Percentiles rank a stretch among this genome's conserved stretches.
These are phyloP conservation scores for Spathaspora jeffriesii DNA, from an alignment of 1,139 yeast genomes.

Conservation along the genomic window DNA sequence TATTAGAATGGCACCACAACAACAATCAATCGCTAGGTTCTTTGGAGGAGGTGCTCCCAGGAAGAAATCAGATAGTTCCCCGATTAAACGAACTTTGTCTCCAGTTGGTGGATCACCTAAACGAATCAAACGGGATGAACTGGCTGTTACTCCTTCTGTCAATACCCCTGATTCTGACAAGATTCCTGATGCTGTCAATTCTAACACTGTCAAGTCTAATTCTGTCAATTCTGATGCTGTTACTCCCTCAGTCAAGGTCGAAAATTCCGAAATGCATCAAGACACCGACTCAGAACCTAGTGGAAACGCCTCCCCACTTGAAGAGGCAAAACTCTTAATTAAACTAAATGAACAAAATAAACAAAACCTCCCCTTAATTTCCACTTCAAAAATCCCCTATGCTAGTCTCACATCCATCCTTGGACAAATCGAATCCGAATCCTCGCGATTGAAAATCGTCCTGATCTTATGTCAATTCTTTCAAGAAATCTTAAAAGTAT, in stretches of 20 bases:
- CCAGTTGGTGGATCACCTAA: not conserved
- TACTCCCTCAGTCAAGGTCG: conserved; percentile 4
- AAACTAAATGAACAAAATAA: conserved; percentile 21
- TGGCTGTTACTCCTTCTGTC: too few relatives aligned
- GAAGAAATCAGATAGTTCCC: not conserved
- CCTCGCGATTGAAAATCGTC: conserved; percentile 81
- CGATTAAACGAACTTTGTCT: not conserved
- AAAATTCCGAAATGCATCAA: conserved; percentile 4
- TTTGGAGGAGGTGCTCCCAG: conserved; percentile 19
- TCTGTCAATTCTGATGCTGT: not conserved
- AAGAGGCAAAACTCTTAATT: conserved; percentile 26
- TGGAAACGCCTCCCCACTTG: conserved; percentile 6
- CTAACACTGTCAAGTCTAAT: not conserved
- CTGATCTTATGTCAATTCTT: conserved; percentile 74
- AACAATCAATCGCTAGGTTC: conserved; percentile 37
- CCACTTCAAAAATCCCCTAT: conserved; percentile 51
- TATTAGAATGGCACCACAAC: conserved; percentile 25
- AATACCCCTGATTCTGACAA: too few relatives aligned
- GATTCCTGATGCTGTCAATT: too few relatives aligned
- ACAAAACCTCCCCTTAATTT: conserved; percentile 15
- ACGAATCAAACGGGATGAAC: too few relatives aligned
- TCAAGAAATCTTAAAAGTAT: conserved; percentile 55
- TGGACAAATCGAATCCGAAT: conserved; percentile 72
- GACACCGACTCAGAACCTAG: conserved; percentile 9
- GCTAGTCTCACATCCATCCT: conserved; percentile 66